Base-by-base conservation (phyloP, 345 rosid species). In the Corchorus olitorius region DNA sequence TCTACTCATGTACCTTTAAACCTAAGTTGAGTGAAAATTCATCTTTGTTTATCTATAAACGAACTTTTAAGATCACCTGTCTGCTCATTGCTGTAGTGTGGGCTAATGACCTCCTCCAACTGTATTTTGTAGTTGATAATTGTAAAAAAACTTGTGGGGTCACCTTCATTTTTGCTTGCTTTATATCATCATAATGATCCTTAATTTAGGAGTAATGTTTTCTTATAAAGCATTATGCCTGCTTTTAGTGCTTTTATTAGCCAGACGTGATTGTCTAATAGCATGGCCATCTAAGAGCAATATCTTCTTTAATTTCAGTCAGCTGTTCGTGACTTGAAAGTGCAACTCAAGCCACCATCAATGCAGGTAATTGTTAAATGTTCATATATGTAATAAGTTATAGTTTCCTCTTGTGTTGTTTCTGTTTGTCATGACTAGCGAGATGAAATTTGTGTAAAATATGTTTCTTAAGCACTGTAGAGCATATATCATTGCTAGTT, bases 311-410 rank as follows among this genome's bases (percentile, higher is more conserved):
- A 79, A 66, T 79, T 83, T 81, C 84, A 96, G 99, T 91, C 97
- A 76, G 98, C 97, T 43, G 93, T 96, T 55, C 89, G 98, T 43
- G 98, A 96, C 80, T 84, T 92, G 87, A 96, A 90, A 85, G 90
- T 89, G 17, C 98, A 93, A 79, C 94, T 96, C 75, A 96, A 92
- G 89, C 99, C 99, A 9, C 93, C 98, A 46, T 92, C 97, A 73
- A 93, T 96, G 92, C 99, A 93, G 99, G 99, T 96, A 88, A 45
- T 41, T 73, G 4, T 20, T 41, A 39, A 4, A 37, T 73, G 54
- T 41, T 64, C 17, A 27, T 56, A 56, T 49, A 55, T 69, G 50
- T 69, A 33, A 16, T 35, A 56, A 12, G 3, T 39, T 19, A 1
- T 19, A 69, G 15, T 45, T 16, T 9, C 72, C 46, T 76, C 52